Conservation (phyloP, 225 moss, liverwort and hornwort genomes). For the Neckera pumila region DNA sequence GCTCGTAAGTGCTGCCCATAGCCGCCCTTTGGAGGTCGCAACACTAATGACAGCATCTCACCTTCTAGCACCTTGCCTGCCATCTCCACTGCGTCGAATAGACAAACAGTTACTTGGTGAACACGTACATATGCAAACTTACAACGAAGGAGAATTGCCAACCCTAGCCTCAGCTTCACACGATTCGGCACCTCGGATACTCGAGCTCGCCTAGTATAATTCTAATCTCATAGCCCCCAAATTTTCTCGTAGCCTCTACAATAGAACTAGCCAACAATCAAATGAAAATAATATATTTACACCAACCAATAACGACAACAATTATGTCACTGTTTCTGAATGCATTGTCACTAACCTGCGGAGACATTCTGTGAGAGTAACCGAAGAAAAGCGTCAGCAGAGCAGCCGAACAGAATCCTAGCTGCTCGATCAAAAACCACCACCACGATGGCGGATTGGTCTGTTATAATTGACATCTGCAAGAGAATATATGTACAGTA, state of each 20-base stretch:
- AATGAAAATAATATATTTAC: not conserved
- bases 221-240: not conserved
- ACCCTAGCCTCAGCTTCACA: not conserved
- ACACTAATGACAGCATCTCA: slow-evolving; percentile 35
- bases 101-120: not conserved
- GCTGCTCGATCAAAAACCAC: slow-evolving; percentile 51
- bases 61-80: slow-evolving; percentile 37
- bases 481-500: not conserved
- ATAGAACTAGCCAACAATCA: not conserved
- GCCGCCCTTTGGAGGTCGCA: slow-evolving; percentile 33
- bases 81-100: slow-evolving; percentile 15
- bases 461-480: slow-evolving; percentile 41
- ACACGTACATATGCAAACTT: not conserved
- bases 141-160: not conserved
- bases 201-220: not conserved
- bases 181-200: not conserved
- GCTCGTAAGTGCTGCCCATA: slow-evolving; percentile 39
- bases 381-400: slow-evolving; percentile 31
- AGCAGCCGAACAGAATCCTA: slow-evolving; percentile 20
- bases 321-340: not conserved
- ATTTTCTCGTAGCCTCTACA: not conserved
- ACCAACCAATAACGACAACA: not conserved
- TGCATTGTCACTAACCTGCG: slow-evolving; percentile 9
- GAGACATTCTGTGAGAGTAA: slow-evolving; percentile 6
- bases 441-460: slow-evolving; percentile 28